Percentiles rank a stretch among this genome's conserved stretches.
phyloP scores from a whole-genome alignment of 148 eudicot genomes.

The Dysphania ambrosioides region DNA sequence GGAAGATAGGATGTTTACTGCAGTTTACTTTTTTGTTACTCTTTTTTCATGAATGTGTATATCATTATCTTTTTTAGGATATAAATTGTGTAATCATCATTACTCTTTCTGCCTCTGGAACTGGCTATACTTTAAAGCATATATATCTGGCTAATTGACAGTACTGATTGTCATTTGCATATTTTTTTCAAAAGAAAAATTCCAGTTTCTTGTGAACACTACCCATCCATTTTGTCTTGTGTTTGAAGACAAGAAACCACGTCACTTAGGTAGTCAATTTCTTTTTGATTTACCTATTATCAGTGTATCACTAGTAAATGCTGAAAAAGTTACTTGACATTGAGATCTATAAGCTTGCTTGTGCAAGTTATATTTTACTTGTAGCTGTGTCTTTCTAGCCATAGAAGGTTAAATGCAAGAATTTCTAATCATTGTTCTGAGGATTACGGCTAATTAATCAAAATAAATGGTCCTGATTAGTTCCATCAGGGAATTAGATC shows the following conservation, averaged over 20 bases:
- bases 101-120: not conserved
- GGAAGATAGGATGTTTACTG: not conserved
- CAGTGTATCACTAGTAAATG: not conserved
- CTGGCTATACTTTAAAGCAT: not conserved
- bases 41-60: not conserved
- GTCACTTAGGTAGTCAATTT: not conserved
- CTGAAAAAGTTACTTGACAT: not conserved
- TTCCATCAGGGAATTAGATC: not conserved
- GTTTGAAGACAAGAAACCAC: not conserved
- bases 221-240: not conserved
- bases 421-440: not conserved
- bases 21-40: not conserved
- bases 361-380: not conserved
- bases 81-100: not conserved
- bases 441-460: not conserved
- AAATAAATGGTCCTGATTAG: no score
- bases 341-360: not conserved
- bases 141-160: not conserved
- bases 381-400: not conserved
- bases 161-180: not conserved
- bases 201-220: not conserved
- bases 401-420: not conserved
- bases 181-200: no score
- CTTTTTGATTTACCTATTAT: not conserved
- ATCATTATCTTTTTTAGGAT: not conserved